Percentiles rank a stretch among this genome's conserved stretches.
phyloP scores from a whole-genome alignment of 129 eudicot species.

The Ambrosia artemisiifolia region DNA sequence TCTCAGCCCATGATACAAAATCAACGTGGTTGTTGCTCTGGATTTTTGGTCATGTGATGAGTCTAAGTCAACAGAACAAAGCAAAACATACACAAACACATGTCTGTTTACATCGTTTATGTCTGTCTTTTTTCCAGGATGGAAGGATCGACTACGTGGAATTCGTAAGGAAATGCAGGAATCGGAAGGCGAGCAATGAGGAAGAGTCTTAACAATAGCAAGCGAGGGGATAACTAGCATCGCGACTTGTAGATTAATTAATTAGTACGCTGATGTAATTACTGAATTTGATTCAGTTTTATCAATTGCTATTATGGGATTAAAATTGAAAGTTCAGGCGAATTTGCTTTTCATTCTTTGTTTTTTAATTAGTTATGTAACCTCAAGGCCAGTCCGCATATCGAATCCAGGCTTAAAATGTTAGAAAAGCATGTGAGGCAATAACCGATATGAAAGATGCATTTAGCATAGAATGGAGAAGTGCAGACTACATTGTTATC shows the following conservation, averaged over 20 bases:
- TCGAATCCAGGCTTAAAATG: conserved; percentile 38
- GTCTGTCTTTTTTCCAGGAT: conserved; percentile 30
- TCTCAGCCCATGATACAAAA: too few species aligned
- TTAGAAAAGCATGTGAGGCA: conserved; percentile 39
- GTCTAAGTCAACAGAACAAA: too few species aligned
- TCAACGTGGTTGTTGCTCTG: too few species aligned
- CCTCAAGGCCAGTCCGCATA: conserved; percentile 42
- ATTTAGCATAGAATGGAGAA: conserved; percentile 38
- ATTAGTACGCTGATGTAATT: not conserved
- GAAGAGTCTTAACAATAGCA: conserved; percentile 73
- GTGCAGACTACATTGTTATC: conserved; percentile 20
- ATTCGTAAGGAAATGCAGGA: conserved; percentile 87
- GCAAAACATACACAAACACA: too few species aligned
- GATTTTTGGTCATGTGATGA: too few species aligned
- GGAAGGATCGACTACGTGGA: conserved; percentile 87
- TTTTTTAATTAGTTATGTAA: not conserved
- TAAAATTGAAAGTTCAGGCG: not conserved
- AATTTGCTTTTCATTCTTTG: too few species aligned
- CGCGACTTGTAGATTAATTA: not conserved
- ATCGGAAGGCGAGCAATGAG: conserved; percentile 93
- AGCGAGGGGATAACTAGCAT: conserved; percentile 38
- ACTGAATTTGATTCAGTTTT: not conserved
- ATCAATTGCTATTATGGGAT: not conserved
- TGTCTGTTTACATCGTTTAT: too few species aligned
- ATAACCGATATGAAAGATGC: conserved; percentile 37